These are phyloP conservation scores for Phaeosphaeriaceae sp. DNA, from an alignment of 2,329 filamentous ascomycete species.

Conservation along the genomic window DNA sequence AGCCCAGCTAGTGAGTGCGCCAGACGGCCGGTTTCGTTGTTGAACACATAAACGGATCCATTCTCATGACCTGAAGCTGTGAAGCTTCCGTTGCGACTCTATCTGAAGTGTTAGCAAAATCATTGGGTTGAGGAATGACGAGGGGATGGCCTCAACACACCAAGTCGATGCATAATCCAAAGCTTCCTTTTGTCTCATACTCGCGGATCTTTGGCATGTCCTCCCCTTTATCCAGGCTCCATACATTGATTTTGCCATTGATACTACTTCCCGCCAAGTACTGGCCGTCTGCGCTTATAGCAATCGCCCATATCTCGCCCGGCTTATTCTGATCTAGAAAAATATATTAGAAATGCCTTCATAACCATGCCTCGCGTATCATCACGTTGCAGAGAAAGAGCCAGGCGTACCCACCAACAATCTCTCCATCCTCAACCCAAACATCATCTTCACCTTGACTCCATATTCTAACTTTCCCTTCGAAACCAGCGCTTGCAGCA, in stretches of 20 bases:
- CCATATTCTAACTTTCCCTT: conserved; percentile 89
- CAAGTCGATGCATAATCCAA: conserved; percentile 87
- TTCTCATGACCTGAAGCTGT: conserved; percentile 94
- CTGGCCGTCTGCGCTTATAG: conserved; percentile 81
- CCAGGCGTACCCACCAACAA: conserved; percentile 49
- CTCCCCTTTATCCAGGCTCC: conserved; percentile 66
- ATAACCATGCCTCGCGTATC: neutral
- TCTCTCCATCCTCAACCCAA: conserved; percentile 60
- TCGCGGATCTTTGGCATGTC: conserved; percentile 71
- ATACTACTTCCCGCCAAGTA: conserved; percentile 87
- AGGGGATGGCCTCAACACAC: conserved; percentile 45
- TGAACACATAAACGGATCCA: conserved; percentile 91
- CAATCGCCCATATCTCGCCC: conserved; percentile 85
- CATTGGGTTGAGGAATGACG: neutral
- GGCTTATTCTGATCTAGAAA: conserved; percentile 60
- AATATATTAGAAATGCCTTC: conserved; percentile 13
- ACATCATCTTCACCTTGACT: conserved; percentile 57
- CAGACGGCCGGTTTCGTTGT: conserved; percentile 85
- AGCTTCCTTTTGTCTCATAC: conserved; percentile 92
- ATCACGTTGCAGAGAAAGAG: conserved; percentile 16
- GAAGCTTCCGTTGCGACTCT: conserved; percentile 77
- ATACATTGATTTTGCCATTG: conserved; percentile 87
- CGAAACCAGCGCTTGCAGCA: conserved; percentile 86
- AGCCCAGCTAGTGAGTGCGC: conserved; percentile 86
- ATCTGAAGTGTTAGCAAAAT: conserved; percentile 6